phyloP scores from a whole-genome alignment of 202 grass and related monocot genomes.

The Zoysia matrella region DNA sequence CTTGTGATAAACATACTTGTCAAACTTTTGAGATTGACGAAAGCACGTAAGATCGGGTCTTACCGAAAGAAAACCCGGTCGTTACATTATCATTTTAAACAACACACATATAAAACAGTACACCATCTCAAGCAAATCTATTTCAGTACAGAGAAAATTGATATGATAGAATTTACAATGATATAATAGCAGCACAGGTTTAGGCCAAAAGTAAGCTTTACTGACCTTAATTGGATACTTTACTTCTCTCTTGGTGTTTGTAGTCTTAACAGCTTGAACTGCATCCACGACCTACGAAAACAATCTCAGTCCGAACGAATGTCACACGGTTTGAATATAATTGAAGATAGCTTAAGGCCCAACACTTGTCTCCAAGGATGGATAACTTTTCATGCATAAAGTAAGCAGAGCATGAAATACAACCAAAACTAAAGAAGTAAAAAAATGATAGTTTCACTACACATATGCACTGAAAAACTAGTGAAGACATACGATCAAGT shows the following conservation, averaged over 20 bases:
- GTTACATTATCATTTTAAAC: too few relatives aligned
- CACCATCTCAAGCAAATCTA: not conserved
- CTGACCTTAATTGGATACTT: constrained; percentile 16
- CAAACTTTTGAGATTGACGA: too few relatives aligned
- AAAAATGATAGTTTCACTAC: not conserved
- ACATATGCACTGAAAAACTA: not conserved
- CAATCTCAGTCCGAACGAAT: not conserved
- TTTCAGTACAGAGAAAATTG: not conserved
- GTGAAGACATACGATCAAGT: too few relatives aligned
- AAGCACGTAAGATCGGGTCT: too few relatives aligned
- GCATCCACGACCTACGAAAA: constrained; percentile 83
- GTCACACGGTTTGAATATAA: not conserved
- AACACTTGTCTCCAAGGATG: not conserved
- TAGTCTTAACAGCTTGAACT: constrained; percentile 89
- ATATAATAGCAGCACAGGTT: too few relatives aligned
- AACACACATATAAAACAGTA: too few relatives aligned
- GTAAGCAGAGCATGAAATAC: not conserved
- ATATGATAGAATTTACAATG: too few relatives aligned
- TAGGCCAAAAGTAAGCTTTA: not conserved
- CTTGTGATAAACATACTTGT: too few relatives aligned
- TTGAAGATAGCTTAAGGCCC: too few relatives aligned
- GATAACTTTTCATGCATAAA: not conserved
- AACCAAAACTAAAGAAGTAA: not conserved
- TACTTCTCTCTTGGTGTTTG: constrained; percentile 75
- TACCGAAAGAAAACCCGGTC: too few relatives aligned